These are phyloP conservation scores for Pichia scutulata DNA, from an alignment of 805 yeast species.

Conservation along the genomic window DNA sequence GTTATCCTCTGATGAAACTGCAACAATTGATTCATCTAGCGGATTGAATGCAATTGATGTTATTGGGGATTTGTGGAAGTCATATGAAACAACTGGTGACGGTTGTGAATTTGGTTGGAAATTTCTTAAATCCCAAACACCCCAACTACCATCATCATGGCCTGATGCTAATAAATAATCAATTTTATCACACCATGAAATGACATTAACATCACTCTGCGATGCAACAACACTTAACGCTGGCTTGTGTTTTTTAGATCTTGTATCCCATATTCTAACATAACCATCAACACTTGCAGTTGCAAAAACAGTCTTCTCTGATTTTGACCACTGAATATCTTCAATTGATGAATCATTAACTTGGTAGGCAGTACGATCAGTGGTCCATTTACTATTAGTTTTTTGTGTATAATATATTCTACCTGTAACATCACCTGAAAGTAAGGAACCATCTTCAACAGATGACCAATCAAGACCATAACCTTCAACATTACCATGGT, in stretches of 20 bases:
- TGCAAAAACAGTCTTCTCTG: constrained; percentile 92
- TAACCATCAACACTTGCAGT: constrained; percentile 88
- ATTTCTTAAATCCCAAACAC: constrained; percentile 94
- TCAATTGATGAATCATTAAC: constrained; percentile 76
- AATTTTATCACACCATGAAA: constrained; percentile 89
- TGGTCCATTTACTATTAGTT: constrained; percentile 71
- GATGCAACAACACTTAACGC: constrained; percentile 81
- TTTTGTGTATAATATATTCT: constrained; percentile 71
- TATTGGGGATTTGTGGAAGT: constrained; percentile 89
- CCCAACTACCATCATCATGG: constrained; percentile 96
- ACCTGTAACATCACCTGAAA: constrained; percentile 88
- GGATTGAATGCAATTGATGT: constrained; percentile 95
- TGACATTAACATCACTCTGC: constrained; percentile 80
- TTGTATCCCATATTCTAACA: constrained; percentile 92
- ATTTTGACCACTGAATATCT: constrained; percentile 93
- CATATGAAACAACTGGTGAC: constrained; percentile 87
- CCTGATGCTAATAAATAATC: constrained; percentile 88
- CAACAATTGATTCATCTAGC: constrained; percentile 87
- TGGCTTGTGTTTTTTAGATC: constrained; percentile 87
- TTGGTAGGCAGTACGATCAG: constrained; percentile 75
- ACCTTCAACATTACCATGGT: constrained; percentile 95
- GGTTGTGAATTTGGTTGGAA: constrained; percentile 55
- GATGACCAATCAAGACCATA: constrained; percentile 98
- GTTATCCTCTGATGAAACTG: constrained; percentile 93
- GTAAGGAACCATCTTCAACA: constrained; percentile 67